Conservation (phyloP, 2,329 filamentous ascomycete genomes). For the Cladosporium velox region DNA sequence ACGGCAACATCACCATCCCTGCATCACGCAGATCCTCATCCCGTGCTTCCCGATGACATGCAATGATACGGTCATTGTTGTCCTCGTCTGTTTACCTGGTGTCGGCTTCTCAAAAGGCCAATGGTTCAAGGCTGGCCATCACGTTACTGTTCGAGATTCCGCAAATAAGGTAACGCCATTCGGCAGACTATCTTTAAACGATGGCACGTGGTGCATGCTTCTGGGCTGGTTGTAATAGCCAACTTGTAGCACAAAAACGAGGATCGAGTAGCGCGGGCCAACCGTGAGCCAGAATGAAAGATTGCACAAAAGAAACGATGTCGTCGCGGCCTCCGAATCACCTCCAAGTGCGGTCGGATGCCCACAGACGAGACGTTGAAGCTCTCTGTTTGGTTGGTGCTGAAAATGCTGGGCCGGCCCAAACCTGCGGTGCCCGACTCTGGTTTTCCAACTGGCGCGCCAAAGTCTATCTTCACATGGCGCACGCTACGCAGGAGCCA, state of each 20-base stretch:
- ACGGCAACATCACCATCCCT: conserved; percentile 1
- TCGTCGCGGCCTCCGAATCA: not conserved
- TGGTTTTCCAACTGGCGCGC: conserved; percentile 8
- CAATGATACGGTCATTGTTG: not conserved
- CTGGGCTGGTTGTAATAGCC: not conserved
- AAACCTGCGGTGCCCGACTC: conserved; percentile 7
- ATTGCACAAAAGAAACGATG: not conserved
- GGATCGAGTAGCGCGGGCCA: not conserved
- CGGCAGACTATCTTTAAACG: not conserved
- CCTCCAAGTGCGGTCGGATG: not conserved
- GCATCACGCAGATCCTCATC: conserved; percentile 11
- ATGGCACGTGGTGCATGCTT: conserved; percentile 9
- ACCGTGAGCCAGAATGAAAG: not conserved
- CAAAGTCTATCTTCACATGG: conserved; percentile 8
- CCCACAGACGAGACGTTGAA: not conserved
- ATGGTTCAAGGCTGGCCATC: not conserved
- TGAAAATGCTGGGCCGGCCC: not conserved
- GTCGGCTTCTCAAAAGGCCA: not conserved
- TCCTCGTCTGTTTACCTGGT: not conserved
- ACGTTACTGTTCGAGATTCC: not conserved
- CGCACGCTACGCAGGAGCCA: not conserved
- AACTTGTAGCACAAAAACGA: not conserved
- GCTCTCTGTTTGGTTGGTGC: not conserved
- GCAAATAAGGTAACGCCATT: conserved; percentile 6
- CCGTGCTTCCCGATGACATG: conserved; percentile 7